Conservation (phyloP, 129 eudicot genomes). For the Flaveria trinervia region DNA sequence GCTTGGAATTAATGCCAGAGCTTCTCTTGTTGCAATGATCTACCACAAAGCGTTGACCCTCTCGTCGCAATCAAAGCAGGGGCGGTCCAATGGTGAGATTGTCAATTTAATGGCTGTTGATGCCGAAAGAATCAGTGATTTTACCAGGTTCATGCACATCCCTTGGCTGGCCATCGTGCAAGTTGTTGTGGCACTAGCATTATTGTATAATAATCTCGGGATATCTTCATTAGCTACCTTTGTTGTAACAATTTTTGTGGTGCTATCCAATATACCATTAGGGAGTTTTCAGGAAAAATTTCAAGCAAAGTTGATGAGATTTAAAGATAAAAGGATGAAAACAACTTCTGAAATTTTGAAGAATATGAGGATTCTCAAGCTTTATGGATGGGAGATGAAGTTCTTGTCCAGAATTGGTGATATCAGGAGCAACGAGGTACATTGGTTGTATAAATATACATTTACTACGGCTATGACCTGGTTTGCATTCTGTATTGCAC, state of each 20-base stretch:
- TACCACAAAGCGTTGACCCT: conserved; percentile 70
- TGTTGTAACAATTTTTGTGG: conserved; percentile 56
- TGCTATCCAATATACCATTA: conserved; percentile 71
- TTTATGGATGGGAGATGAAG: conserved; percentile 96
- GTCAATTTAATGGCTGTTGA: conserved; percentile 88
- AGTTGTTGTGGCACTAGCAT: conserved; percentile 55
- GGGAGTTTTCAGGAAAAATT: conserved; percentile 59
- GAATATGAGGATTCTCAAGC: conserved; percentile 92
- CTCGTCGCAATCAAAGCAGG: conserved; percentile 64
- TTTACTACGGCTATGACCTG: conserved; percentile 48
- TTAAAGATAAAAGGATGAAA: conserved; percentile 85
- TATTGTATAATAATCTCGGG: conserved; percentile 71
- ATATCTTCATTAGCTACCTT: conserved; percentile 66
- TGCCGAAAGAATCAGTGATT: conserved; percentile 81
- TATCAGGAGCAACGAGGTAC: conserved; percentile 55
- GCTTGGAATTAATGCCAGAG: conserved; percentile 55
- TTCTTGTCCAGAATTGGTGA: conserved; percentile 66
- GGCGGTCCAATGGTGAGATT: conserved; percentile 77
- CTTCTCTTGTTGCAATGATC: conserved; percentile 66
- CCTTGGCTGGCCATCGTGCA: conserved; percentile 73
- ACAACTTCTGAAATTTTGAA: conserved; percentile 84
- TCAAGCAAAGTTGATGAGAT: conserved; percentile 76
- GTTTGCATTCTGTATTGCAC: conserved; percentile 72
- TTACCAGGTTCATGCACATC: conserved; percentile 74
- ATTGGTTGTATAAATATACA: conserved; percentile 55